These are phyloP conservation scores for Kuraishia molischiana DNA, from an alignment of 805 yeast species.

Conservation along the genomic window DNA sequence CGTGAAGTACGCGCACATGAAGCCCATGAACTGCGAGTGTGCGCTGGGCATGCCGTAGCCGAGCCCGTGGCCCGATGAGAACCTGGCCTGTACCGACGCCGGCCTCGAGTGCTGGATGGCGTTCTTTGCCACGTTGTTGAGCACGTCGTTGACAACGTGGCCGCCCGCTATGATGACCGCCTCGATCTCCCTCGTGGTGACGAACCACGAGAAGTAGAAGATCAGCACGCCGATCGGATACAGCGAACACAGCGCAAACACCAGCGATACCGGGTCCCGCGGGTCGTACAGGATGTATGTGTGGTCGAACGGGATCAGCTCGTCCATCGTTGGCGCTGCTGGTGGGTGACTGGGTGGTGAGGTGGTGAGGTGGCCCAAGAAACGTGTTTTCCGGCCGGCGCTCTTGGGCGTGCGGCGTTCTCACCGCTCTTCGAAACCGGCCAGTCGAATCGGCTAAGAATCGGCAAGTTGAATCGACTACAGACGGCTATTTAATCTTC, in stretches of 20 bases:
- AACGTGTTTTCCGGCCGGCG: neutral
- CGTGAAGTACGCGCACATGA: constrained; percentile 48
- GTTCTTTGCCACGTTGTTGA: constrained; percentile 60
- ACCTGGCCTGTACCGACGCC: constrained; percentile 17
- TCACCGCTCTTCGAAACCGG: too few species aligned
- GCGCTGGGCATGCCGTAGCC: constrained; percentile 97
- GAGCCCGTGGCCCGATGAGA: constrained; percentile 26
- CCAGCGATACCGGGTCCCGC: constrained; percentile 44
- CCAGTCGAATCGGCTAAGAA: too few species aligned
- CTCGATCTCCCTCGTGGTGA: constrained; percentile 75
- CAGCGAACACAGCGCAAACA: constrained; percentile 65
- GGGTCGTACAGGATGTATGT: constrained; percentile 79
- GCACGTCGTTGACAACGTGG: constrained; percentile 67
- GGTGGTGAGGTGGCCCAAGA: too few species aligned
- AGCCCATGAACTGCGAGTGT: constrained; percentile 94
- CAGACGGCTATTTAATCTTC: constrained; percentile 10
- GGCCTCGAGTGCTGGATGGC: constrained; percentile 72
- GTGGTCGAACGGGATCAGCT: constrained; percentile 64
- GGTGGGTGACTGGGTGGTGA: too few species aligned
- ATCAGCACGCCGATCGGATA: constrained; percentile 73
- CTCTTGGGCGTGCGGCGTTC: too few species aligned
- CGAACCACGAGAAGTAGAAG: constrained; percentile 76
- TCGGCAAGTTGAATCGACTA: neutral
- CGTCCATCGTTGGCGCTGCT: too few species aligned
- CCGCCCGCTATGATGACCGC: constrained; percentile 80